A percentile compares a stretch with the other conserved stretches of the same genome.
phyloP scores from a whole-genome alignment of 345 rosid species.

The Camelina hispida region DNA sequence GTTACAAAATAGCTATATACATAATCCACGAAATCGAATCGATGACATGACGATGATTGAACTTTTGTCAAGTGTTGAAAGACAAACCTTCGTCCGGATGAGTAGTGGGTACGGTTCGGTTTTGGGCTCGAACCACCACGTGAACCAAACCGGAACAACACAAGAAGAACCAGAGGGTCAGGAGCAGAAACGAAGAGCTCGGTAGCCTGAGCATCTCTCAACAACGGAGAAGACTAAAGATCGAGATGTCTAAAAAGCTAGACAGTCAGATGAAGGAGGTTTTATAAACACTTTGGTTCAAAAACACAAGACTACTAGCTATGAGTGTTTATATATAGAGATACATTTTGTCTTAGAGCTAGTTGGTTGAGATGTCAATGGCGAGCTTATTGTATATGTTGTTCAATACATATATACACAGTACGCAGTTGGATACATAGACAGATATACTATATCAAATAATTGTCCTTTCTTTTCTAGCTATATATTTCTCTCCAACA shows the following conservation, averaged over 20 bases:
- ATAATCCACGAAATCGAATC: too few species aligned
- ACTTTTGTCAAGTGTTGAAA: not conserved
- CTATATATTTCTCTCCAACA: too few species aligned
- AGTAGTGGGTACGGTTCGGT: constrained; percentile 4
- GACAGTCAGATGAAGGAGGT: not conserved
- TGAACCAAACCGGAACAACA: not conserved
- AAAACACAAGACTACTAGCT: not conserved
- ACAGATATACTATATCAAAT: too few species aligned
- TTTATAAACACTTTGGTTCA: not conserved
- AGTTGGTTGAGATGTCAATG: not conserved
- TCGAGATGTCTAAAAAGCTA: not conserved
- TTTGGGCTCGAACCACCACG: not conserved
- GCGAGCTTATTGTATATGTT: not conserved
- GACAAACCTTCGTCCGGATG: not conserved
- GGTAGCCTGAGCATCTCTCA: not conserved
- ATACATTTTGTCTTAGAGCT: not conserved
- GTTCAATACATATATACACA: not conserved
- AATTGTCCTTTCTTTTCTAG: too few species aligned
- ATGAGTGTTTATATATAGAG: not conserved
- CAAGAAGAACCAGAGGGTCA: not conserved
- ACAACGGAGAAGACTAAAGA: not conserved
- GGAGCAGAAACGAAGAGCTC: not conserved
- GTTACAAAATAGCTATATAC: too few species aligned
- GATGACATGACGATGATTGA: not conserved
- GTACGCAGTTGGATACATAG: too few species aligned